Percentiles rank a stretch among this genome's conserved stretches.
These are phyloP conservation scores for Populus hybrid DNA, from an alignment of 441 rosid species.

Conservation along the genomic window DNA sequence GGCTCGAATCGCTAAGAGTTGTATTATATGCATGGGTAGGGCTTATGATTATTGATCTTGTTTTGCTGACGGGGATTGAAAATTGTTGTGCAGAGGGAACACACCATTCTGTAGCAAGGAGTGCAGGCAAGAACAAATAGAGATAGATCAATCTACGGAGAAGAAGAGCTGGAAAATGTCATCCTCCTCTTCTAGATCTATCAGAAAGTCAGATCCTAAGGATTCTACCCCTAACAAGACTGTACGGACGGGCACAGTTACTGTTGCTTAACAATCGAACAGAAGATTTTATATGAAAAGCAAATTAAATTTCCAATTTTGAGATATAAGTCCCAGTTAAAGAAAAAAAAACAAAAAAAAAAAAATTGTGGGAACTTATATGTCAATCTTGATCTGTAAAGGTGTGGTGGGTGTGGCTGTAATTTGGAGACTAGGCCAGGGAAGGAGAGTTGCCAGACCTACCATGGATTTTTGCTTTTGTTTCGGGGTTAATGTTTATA, in stretches of 20 bases:
- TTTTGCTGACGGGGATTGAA: neutral
- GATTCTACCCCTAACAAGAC: slow-evolving; percentile 29
- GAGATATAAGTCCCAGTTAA: neutral
- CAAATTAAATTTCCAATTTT: neutral
- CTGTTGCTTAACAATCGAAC: slow-evolving; percentile 33
- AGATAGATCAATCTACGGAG: slow-evolving; percentile 64
- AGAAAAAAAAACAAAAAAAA: neutral
- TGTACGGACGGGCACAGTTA: slow-evolving; percentile 50
- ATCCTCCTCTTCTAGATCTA: slow-evolving; percentile 36
- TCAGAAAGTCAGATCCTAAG: slow-evolving; percentile 39
- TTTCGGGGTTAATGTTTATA: neutral
- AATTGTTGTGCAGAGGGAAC: slow-evolving; percentile 56
- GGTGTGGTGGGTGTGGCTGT: neutral
- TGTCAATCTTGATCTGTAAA: neutral
- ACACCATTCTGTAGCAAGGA: slow-evolving; percentile 90
- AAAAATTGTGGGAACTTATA: neutral
- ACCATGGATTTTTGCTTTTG: neutral
- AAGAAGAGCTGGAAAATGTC: slow-evolving; percentile 51
- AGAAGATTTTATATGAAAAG: neutral
- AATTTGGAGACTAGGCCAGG: neutral
- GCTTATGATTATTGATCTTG: neutral
- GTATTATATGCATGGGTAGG: neutral
- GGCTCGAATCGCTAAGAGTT: neutral
- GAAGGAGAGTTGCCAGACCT: neutral
- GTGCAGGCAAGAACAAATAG: slow-evolving; percentile 88